Conservation (phyloP, 2,329 filamentous ascomycete species). For the Emericellopsis cladophorae region DNA sequence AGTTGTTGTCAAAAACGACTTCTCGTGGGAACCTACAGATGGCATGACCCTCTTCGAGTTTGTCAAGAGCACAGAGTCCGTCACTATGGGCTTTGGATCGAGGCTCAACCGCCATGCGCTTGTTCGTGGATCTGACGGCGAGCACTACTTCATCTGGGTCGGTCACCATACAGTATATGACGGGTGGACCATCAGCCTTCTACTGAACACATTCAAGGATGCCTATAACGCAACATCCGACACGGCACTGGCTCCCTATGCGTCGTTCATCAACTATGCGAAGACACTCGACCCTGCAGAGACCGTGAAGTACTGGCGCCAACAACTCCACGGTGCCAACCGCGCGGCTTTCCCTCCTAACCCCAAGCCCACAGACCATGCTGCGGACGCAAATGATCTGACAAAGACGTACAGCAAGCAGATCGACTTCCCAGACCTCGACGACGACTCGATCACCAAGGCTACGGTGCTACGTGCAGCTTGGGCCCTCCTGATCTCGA, state of each 20-base stretch:
- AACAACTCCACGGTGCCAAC: conserved; percentile 1
- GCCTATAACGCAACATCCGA: conserved; percentile 4
- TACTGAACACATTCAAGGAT: conserved; percentile 3
- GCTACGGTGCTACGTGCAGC: conserved; percentile 8
- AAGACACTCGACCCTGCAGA: neutral
- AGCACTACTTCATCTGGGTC: neutral
- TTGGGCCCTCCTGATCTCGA: conserved; percentile 7
- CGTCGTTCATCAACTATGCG: neutral
- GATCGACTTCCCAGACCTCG: neutral
- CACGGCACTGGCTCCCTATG: neutral
- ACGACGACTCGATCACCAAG: conserved; percentile 4
- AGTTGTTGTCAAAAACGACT: neutral
- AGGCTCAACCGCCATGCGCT: neutral
- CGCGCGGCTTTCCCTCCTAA: neutral
- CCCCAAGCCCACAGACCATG: neutral
- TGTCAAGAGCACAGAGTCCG: neutral
- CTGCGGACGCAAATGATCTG: neutral
- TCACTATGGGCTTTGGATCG: neutral
- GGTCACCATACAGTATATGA: conserved; percentile 33
- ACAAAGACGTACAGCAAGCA: neutral
- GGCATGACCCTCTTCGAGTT: neutral
- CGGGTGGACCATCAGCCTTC: conserved; percentile 32
- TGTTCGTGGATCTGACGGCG: neutral
- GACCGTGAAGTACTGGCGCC: neutral
- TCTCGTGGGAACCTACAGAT: neutral